Conservation (phyloP, 805 yeast species). For the Candida nonsorbophila region DNA sequence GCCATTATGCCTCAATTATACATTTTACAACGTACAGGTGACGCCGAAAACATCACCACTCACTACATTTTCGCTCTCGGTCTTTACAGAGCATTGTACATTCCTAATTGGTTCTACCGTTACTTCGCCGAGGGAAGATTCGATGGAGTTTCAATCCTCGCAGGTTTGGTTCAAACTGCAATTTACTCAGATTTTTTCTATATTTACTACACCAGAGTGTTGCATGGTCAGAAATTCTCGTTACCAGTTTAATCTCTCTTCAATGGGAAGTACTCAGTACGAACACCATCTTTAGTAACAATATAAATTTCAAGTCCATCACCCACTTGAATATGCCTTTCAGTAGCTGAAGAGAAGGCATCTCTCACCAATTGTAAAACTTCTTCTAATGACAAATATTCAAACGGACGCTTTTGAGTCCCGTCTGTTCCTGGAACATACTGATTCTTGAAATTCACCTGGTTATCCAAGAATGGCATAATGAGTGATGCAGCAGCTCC, state of each 20-base stretch:
- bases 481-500: slow-evolving; percentile 96
- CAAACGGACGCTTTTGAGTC: slow-evolving; percentile 51
- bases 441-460: slow-evolving; percentile 94
- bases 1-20: slow-evolving; percentile 92
- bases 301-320: slow-evolving; percentile 89
- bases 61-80: slow-evolving; percentile 96
- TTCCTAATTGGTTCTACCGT: slow-evolving; percentile 94
- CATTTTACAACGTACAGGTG: slow-evolving; percentile 84
- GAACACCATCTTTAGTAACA: slow-evolving; percentile 89
- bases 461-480: slow-evolving; percentile 97
- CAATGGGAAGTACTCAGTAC: slow-evolving; percentile 75
- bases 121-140: slow-evolving; percentile 57
- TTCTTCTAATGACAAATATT: slow-evolving; percentile 73
- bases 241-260: slow-evolving; percentile 84
- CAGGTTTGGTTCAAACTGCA: slow-evolving; percentile 83
- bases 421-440: slow-evolving; percentile 75
- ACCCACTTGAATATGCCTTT: slow-evolving; percentile 97
- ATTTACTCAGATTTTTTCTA: slow-evolving; percentile 95
- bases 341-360: slow-evolving; percentile 94
- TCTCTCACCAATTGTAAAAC: slow-evolving; percentile 85
- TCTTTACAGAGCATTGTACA: slow-evolving; percentile 78
- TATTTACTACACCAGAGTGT: slow-evolving; percentile 72
- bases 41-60: slow-evolving; percentile 79
- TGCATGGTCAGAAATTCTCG: slow-evolving; percentile 72
- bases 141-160: slow-evolving; percentile 65